phyloP scores from a whole-genome alignment of 2,329 filamentous ascomycete genomes.

The Trichoderma arundinaceum region DNA sequence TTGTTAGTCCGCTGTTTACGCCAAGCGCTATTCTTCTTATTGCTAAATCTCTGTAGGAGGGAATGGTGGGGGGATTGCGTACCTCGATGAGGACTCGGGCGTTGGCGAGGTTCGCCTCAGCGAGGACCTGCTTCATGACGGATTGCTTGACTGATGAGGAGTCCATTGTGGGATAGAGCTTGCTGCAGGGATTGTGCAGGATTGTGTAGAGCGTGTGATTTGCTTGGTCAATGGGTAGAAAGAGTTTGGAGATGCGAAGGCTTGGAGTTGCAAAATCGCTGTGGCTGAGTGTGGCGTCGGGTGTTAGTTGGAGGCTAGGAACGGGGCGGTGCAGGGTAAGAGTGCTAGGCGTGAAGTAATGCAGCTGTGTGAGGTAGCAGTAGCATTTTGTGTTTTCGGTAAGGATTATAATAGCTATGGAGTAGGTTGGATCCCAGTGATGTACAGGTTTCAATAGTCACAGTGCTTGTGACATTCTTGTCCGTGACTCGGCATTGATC shows the following conservation, averaged over 20 bases:
- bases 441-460: background rate
- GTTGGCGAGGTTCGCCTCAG: conserved; percentile 70
- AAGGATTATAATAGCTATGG: background rate
- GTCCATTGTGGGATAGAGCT: conserved; percentile 55
- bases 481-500: background rate
- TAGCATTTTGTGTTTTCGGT: background rate
- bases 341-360: background rate
- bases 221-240: conserved; percentile 22
- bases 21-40: background rate
- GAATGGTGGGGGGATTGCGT: conserved; percentile 23
- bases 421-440: background rate
- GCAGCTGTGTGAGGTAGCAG: background rate
- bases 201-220: background rate
- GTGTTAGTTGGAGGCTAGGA: background rate
- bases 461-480: background rate
- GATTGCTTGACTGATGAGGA: conserved; percentile 64
- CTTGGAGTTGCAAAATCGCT: conserved; percentile 27
- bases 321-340: background rate
- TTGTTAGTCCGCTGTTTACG: background rate
- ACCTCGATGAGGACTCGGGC: conserved; percentile 74
- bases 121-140: conserved; percentile 68
- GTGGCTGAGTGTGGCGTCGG: conserved; percentile 25
- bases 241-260: conserved; percentile 23
- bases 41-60: conserved; percentile 6
- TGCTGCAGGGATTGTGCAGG: conserved; percentile 15